Evolutionary conservation across 2,329 filamentous ascomycete genomes (phyloP), one percentile per base, ranked within the genome.

Genomic region (Xylariaceae sp.): DNA sequence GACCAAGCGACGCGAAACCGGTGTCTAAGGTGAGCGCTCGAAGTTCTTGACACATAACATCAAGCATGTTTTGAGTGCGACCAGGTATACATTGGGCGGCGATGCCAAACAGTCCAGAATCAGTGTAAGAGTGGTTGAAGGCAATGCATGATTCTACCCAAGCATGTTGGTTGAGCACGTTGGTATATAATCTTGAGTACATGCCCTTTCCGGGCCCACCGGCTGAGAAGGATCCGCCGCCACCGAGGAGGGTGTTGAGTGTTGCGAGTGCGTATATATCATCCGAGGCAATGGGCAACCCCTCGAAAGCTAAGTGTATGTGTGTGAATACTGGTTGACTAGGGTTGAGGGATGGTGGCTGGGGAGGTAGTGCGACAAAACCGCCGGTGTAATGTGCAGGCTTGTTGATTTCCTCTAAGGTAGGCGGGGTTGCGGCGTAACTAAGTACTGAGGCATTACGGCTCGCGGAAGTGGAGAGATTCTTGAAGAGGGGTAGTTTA

Each of bases 171-270:
- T 99, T 99, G 49, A 99, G 84, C 0, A 98, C 93, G 72, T 97
- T 96, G 61, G 93, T 98, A 81, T 97, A 99, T 7, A 99, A 85
- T 12, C 95, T 89, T 40, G 91, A 96, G 81, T 98, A 98, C 95
- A 99, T 99, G 73, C 95, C 95, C 79, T 99, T 99, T 50, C 95
- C 95, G 3, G 95, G 95, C 0, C 95, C 95, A 67, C 95, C 95
- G 51, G 95, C 95, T 16, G 91, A 96, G 79, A 99, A 99, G 53
- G 93, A 97, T 20, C 95, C 95, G 47, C 95, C 95, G 46, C 95
- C 95, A 55, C 95, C 95, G 32, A 99, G 90, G 9, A 99, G 88
- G 1, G 92, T 98, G 75, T 98, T 96, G 1, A 99, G 82, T 0
- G 93, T 96, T 6, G 95, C 95, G 44, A 98, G 87, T 18, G 95